Base-by-base conservation (phyloP, 1,284 basidiomycete species). In the Ganoderma boninense region DNA sequence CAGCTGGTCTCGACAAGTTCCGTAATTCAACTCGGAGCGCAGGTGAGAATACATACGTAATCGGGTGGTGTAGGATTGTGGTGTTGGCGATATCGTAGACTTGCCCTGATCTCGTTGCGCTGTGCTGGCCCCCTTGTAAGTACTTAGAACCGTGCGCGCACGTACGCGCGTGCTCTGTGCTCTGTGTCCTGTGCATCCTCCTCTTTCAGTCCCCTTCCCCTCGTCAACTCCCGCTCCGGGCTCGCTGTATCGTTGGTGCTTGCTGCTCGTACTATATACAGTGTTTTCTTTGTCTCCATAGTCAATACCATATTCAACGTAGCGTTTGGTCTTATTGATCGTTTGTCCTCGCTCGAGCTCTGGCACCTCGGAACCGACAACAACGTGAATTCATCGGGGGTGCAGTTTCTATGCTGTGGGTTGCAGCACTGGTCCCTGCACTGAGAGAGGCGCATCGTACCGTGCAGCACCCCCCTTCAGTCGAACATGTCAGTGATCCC, bases 231-330 rank as follows among this genome's bases (percentile, higher is more conserved):
- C 5, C 44, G 44, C 2, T n/a, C 44, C 18, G 18, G 35, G n/a
- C 59, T 23, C 40, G 60, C 60, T 61, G 60, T 62, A 62, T 62
- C 60, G 60, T 62, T 62, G 38, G 60, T 62, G 60, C 60, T 62
- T 40, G 57, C 32, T n/a, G 35, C 57, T 60, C 57, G 57, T 60
- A 60, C 57, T 60, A 18, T 60, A 60, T 60, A 60, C 57, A 60
- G 32, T 40, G 35, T 40, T 60, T 59, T 38, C 35, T 18, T 20
- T 57, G 56, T 57, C 56, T 57, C 23, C 56, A 35, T 57, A 35
- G 29, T 29, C 56, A 52, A 52, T 52, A 52, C 49, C 49, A 52
- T 52, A 52, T 52, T 52, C 49, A 26, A 10, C 49, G 49, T 35
- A 35, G 56, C 56, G 56, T 35, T 29, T 57, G 29, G 56, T 13